These are phyloP conservation scores for Eucalyptus erythrocorys DNA, from an alignment of 345 rosid species.

Conservation along the genomic window DNA sequence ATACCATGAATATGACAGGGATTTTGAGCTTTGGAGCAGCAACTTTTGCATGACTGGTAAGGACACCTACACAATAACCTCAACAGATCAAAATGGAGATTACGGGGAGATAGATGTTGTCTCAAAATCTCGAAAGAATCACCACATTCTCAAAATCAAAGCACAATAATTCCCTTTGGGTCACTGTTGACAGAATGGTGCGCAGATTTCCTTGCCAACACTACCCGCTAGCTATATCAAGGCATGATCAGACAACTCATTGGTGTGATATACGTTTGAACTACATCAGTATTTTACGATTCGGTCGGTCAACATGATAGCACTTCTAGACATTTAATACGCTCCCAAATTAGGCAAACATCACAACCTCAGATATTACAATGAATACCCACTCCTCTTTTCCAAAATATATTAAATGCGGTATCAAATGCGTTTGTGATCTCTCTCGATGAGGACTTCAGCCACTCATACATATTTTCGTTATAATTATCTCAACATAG, in stretches of 20 bases:
- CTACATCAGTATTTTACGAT: not conserved
- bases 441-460: not conserved
- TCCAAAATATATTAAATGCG: not conserved
- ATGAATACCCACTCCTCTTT: not conserved
- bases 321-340: not conserved
- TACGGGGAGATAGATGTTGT: not conserved
- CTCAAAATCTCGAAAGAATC: not conserved
- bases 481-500: not conserved
- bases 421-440: not conserved
- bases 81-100: not conserved
- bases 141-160: not conserved
- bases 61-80: constrained; percentile 59
- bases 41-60: constrained; percentile 87
- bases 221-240: not conserved
- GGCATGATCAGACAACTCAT: not conserved
- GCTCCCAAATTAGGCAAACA: not conserved
- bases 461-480: not conserved
- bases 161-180: not conserved
- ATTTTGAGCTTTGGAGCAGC: constrained; percentile 90
- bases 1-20: constrained; percentile 95
- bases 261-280: not conserved
- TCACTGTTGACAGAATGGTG: not conserved
- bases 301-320: not conserved
- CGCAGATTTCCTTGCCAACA: not conserved
- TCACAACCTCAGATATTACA: not conserved